Base-by-base conservation (phyloP, 352 stramenopile genomes). In the Phytopythium kandeliae region DNA sequence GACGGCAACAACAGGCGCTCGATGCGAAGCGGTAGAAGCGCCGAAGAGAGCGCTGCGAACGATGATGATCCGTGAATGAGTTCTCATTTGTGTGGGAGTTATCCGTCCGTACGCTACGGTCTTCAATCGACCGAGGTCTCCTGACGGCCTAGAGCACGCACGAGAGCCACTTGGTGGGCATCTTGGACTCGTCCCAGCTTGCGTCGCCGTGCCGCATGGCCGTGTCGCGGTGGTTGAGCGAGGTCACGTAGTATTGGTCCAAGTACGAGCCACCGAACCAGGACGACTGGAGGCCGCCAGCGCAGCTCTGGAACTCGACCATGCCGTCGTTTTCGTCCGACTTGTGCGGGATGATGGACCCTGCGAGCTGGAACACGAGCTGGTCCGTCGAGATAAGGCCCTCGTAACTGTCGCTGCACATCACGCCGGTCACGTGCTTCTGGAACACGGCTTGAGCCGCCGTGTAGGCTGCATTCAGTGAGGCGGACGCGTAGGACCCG, bases 131-230 rank as follows among this genome's bases (percentile, higher is more conserved):
- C 34, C 34, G 34, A 38, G 12, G 4, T 38, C 31, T 17, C 31
- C 12, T 13, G 12, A 2, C n/a, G n/a, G 1, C 36, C 30, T 75
- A 85, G 24, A 88, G 54, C 41, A 81, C n/a, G 38, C 78, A 89
- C 60, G 85, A 71, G 37, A 89, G 83, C 78, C 78, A 89, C 49
- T 86, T 87, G 15, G 81, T 45, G 0, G 78, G 78, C 51, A 79
- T 87, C 51, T 82, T 67, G 5, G 69, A 51, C 0, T 61, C 55
- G 37, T 67, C 62, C 30, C 77, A 78, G 36, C 75, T 66, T 0
- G 66, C 73, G 37, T 87, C 78, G 17, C 75, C 75, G 48, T 83
- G 65, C 43, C 69, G 77, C 54, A 87, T 81, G 3, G 73, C 65
- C 6, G 68, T 81, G 48, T 89, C 78, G n/a, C 64, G 57, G 51